A percentile compares a stretch with the other conserved stretches of the same genome.
These are phyloP conservation scores for Diutina rugosa DNA, from an alignment of 1,139 yeast genomes.

Conservation along the genomic window DNA sequence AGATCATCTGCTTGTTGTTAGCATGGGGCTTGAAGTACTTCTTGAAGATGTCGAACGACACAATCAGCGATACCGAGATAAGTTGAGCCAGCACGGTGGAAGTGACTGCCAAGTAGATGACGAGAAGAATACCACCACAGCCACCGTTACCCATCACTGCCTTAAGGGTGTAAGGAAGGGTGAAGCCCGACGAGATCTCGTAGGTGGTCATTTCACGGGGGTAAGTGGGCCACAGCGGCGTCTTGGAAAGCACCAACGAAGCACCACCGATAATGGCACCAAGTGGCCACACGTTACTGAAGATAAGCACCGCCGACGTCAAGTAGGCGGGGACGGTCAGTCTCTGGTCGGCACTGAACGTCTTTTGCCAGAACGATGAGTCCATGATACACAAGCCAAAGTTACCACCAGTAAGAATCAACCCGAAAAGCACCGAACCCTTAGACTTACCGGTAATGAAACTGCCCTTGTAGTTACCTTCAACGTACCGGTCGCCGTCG, in stretches of 20 bases:
- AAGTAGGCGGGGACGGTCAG: constrained; percentile 27
- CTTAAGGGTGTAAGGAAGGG: constrained; percentile 15
- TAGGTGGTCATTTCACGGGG: constrained; percentile 14
- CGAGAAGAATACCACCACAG: constrained; percentile 16
- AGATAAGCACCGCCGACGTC: constrained; percentile 18
- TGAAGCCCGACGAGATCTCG: constrained; percentile 17
- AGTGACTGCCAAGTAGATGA: constrained; percentile 18
- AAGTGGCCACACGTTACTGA: constrained; percentile 20
- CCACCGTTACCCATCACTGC: constrained; percentile 17
- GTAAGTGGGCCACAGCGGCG: constrained; percentile 16
- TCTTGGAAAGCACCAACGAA: constrained; percentile 13
- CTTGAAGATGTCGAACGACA: constrained; percentile 19
- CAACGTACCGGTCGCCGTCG: constrained; percentile 11
- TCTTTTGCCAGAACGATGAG: constrained; percentile 21
- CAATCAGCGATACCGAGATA: constrained; percentile 18
- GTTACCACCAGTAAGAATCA: constrained; percentile 16
- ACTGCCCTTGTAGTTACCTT: constrained; percentile 22
- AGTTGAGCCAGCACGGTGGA: constrained; percentile 20
- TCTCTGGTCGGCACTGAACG: constrained; percentile 19
- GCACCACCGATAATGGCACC: constrained; percentile 18
- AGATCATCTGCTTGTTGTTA: constrained; percentile 14
- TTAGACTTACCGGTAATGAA: constrained; percentile 21
- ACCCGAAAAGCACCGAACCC: constrained; percentile 17
- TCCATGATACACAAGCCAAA: constrained; percentile 20
- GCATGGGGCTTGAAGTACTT: constrained; percentile 16